phyloP scores from a whole-genome alignment of 768 basidiomycete species.

The Daedaleopsis sinensis region DNA sequence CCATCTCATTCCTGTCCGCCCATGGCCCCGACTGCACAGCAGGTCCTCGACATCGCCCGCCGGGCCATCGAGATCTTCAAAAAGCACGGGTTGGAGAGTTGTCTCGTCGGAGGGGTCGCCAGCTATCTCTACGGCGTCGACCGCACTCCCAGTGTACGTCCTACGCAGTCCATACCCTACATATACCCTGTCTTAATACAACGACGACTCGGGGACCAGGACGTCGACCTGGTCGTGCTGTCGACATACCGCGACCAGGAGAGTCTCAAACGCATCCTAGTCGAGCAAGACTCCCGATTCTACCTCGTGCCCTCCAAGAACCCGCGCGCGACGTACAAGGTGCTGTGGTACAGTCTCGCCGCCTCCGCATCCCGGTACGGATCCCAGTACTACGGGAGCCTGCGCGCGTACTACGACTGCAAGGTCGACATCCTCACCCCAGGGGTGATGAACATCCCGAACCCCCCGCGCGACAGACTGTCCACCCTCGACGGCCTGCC shows the following conservation, averaged over 20 bases:
- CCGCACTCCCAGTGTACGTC: constrained; percentile 25
- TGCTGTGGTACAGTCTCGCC: constrained; percentile 42
- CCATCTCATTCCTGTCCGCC: no score
- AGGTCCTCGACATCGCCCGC: constrained; percentile 18
- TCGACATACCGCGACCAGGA: constrained; percentile 37
- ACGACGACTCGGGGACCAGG: constrained; percentile 32
- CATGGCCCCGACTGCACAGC: background rate
- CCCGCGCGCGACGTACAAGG: constrained; percentile 42
- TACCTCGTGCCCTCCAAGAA: constrained; percentile 41
- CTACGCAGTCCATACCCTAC: no score
- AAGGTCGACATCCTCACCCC: constrained; percentile 35
- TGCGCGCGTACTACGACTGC: constrained; percentile 9
- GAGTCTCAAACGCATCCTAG: constrained; percentile 43
- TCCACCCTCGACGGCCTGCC: constrained; percentile 21
- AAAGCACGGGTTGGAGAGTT: constrained; percentile 22
- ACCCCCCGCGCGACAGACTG: constrained; percentile 18
- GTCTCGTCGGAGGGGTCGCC: constrained; percentile 28
- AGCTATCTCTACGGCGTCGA: constrained; percentile 26
- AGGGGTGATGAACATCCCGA: constrained; percentile 29
- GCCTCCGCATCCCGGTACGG: background rate
- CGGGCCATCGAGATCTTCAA: constrained; percentile 18
- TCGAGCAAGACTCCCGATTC: constrained; percentile 35
- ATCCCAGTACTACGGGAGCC: background rate
- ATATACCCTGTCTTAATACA: no score
- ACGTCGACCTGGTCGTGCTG: constrained; percentile 50